Conservation (phyloP, 2,329 filamentous ascomycete species). For the Aspergillus thermomutatus region DNA sequence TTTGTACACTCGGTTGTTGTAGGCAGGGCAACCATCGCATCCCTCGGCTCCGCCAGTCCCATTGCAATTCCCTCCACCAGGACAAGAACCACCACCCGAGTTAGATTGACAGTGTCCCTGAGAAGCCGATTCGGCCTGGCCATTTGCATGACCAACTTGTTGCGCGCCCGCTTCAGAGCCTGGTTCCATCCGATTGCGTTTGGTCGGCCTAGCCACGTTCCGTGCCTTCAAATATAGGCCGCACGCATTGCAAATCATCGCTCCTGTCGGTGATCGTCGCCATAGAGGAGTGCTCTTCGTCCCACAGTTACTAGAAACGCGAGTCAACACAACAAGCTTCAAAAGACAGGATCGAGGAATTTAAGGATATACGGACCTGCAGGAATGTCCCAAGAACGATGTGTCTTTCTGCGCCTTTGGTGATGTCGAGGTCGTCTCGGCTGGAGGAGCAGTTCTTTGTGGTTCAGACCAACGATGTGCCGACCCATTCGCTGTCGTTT, state of each 20-base stretch:
- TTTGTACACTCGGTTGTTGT: slow-evolving; percentile 96
- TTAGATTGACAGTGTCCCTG: slow-evolving; percentile 29
- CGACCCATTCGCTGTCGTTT: slow-evolving; percentile 16
- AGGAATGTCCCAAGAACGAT: slow-evolving; percentile 39
- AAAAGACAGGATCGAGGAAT: not conserved
- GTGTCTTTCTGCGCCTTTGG: slow-evolving; percentile 37
- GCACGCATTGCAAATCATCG: slow-evolving; percentile 96
- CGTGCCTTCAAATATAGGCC: slow-evolving; percentile 91
- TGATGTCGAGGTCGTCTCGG: slow-evolving; percentile 28
- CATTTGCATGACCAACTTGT: slow-evolving; percentile 28
- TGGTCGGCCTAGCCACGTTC: slow-evolving; percentile 86
- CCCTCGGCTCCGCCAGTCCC: slow-evolving; percentile 93
- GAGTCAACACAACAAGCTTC: slow-evolving; percentile 7
- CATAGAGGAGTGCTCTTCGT: slow-evolving; percentile 92
- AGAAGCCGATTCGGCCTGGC: slow-evolving; percentile 1
- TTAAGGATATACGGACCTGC: slow-evolving; percentile 31
- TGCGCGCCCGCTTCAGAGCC: slow-evolving; percentile 15
- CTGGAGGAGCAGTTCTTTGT: slow-evolving; percentile 9
- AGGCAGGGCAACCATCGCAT: slow-evolving; percentile 93
- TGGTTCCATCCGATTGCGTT: slow-evolving; percentile 68
- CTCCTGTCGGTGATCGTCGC: slow-evolving; percentile 87
- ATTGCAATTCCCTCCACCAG: slow-evolving; percentile 91
- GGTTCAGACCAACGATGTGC: slow-evolving; percentile 16
- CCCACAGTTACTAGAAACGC: slow-evolving; percentile 72
- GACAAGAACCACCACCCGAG: slow-evolving; percentile 83